These are phyloP conservation scores for Spathaspora gorwiae DNA, from an alignment of 805 yeast genomes.

Conservation along the genomic window DNA sequence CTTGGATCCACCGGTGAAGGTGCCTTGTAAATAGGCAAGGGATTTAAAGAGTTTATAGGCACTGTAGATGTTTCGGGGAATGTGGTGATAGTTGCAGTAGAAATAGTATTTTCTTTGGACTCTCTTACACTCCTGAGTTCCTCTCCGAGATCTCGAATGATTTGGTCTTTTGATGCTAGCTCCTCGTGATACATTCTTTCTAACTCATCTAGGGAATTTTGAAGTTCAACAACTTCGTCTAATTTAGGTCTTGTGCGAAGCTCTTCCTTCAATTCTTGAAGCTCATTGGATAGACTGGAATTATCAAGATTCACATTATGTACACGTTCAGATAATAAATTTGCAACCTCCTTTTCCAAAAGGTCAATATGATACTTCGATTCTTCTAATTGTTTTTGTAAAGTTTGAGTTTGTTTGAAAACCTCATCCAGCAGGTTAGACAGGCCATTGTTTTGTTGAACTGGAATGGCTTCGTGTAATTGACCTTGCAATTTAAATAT, in stretches of 20 bases:
- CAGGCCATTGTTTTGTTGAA: not conserved
- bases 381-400: not conserved
- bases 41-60: not conserved
- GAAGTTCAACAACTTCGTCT: slow-evolving; percentile 40
- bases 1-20: slow-evolving; percentile 54
- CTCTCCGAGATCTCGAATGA: slow-evolving; percentile 16
- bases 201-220: slow-evolving; percentile 39
- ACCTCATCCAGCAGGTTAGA: not conserved
- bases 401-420: not conserved
- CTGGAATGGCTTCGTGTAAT: not conserved
- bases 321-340: not conserved
- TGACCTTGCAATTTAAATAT: not conserved
- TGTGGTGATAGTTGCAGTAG: not conserved
- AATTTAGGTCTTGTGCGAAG: slow-evolving; percentile 37
- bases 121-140: slow-evolving; percentile 17
- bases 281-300: slow-evolving; percentile 5
- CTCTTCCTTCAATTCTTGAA: slow-evolving; percentile 27
- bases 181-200: slow-evolving; percentile 20
- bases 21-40: slow-evolving; percentile 49
- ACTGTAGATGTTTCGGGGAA: not conserved
- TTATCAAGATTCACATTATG: not conserved
- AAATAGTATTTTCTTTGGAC: not conserved
- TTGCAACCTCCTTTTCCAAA: not conserved
- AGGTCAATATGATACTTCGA: slow-evolving; percentile 7
- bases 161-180: not conserved